Base-by-base conservation (phyloP, 495 filamentous ascomycete genomes). In the Stereocaulon alpinum region DNA sequence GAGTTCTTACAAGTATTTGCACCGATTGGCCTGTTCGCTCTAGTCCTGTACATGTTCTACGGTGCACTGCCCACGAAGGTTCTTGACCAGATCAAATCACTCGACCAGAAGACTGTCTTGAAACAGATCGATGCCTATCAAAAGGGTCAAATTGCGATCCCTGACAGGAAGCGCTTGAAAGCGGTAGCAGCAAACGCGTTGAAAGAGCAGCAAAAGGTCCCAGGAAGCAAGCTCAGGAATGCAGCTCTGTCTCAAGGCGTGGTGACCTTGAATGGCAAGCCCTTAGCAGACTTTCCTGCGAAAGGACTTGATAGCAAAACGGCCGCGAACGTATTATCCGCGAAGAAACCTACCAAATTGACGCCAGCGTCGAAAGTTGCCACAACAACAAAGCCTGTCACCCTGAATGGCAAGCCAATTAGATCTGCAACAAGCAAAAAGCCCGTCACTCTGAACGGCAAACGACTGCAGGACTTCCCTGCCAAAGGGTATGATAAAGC, bases 1-100 rank as follows among this genome's bases (percentile, higher is more conserved):
- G 79, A 82, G 60, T 76, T 80, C 58, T 56, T 76, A 20, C 74
- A 75, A 61, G 73, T 81, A 9, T 82, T 77, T 47, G 67, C 66
- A n/a, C 66, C 66, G 3, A 62, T 69, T 27, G 67, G 59, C 24
- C 14, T 66, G 15, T 62, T 69, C 45, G 67, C 66, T 37, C 41
- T 69, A 12, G 65, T 68, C 11, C 44, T 68, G 40, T 69, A 69
- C 53, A 58, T 66, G 48, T 68, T 69, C 34, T 69, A 69, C 40
- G 65, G 65, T 18, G 62, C 66, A 18, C 56, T 68, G 32, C 67
- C 67, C 15, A 48, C 58, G 20, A 61, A 62, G 15, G 50, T 68
- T 15, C 50, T 62, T 42, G 59, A 50, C 34, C 62, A 61, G 32
- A 64, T 62, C 32, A 61, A 62, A 59, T 62, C 62, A 10, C 43